Evolutionary conservation across 2,329 filamentous ascomycete genomes (phyloP).

Genomic region (Cladosporium sp.): DNA sequence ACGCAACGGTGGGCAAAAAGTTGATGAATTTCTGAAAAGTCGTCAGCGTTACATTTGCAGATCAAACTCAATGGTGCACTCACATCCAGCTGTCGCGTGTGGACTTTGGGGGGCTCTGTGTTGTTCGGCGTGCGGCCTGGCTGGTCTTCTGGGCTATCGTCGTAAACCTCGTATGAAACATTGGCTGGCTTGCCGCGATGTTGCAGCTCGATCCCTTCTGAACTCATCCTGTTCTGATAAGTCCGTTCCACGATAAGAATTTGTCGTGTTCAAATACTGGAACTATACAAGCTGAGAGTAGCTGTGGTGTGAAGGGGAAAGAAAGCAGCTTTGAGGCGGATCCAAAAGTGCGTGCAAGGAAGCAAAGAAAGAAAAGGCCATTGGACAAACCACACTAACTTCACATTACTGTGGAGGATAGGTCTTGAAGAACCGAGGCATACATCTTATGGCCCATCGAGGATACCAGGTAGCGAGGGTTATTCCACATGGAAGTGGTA

Average conservation of each 20-base stretch:
- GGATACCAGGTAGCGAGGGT: not conserved
- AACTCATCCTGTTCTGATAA: not conserved
- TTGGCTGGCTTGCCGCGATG: slow-evolving; percentile 5
- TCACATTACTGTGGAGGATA: not conserved
- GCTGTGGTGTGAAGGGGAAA: not conserved
- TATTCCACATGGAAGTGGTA: not conserved
- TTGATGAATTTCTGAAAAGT: slow-evolving; percentile 19
- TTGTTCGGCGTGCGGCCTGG: not conserved
- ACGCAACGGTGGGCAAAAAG: slow-evolving; percentile 19
- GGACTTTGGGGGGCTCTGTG: not conserved
- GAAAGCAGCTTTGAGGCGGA: not conserved
- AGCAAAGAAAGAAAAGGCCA: not conserved
- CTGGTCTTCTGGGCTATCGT: not conserved
- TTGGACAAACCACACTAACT: not conserved
- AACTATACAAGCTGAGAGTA: not conserved
- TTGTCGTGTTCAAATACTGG: not conserved
- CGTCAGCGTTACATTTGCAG: not conserved
- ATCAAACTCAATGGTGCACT: not conserved
- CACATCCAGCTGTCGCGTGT: slow-evolving; percentile 12
- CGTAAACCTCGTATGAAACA: not conserved
- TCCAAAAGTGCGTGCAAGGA: not conserved
- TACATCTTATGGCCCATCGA: not conserved
- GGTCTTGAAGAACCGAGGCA: not conserved
- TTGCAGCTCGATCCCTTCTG: slow-evolving; percentile 4
- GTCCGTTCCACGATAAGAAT: not conserved